Base-by-base conservation (phyloP, 805 yeast species). In the Starmerella floricola region DNA sequence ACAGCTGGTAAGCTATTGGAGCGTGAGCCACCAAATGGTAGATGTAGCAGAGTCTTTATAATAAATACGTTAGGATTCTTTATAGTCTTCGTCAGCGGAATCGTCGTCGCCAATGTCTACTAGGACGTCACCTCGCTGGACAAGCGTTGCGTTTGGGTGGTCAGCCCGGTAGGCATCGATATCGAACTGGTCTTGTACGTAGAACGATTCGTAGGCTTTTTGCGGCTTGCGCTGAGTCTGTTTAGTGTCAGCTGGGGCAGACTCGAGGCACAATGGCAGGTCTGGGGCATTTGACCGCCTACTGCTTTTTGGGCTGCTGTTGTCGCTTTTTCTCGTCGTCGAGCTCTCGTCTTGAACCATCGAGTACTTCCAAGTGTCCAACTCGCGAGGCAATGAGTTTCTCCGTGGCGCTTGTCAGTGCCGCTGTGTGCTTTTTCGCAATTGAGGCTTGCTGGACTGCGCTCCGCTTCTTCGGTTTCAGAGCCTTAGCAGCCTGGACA, bases 281-380 rank as follows among this genome's bases (percentile, higher is more conserved):
- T 46, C 49, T 13, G 41, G 42, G 18, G 37, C 19, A 8, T 26
- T 17, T 17, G 19, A 20, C 18, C 18, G 6, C 23, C 29, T 36
- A 18, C 12, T 37, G 41, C 34, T 41, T 44, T 41, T 23, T 23
- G 26, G 26, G 61, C 56, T 55, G 69, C 27, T 20, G 36, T 20
- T 20, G 19, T 8, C 55, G 56, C 59, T 73, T 75, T 21, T 40
- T 40, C 49, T 67, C 73, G 26, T 73, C 81, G 58, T 84, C 95
- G 15, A 83, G 45, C 54, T 81, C 75, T 64, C 93, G 75, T 67
- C 96, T 76, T 6, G 91, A 78, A 13, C 98, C 98, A 61, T 83
- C 86, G 50, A 88, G 66, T 31, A 88, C 60, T 64, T 88, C 98
- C 55, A 88, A 69, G 61, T 88, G 97, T 20, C 98, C 98, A 6